Evolutionary conservation across 352 stramenopile species (phyloP), one percentile per base, ranked within the genome.

Genomic region (Pythium scleroteichum): DNA sequence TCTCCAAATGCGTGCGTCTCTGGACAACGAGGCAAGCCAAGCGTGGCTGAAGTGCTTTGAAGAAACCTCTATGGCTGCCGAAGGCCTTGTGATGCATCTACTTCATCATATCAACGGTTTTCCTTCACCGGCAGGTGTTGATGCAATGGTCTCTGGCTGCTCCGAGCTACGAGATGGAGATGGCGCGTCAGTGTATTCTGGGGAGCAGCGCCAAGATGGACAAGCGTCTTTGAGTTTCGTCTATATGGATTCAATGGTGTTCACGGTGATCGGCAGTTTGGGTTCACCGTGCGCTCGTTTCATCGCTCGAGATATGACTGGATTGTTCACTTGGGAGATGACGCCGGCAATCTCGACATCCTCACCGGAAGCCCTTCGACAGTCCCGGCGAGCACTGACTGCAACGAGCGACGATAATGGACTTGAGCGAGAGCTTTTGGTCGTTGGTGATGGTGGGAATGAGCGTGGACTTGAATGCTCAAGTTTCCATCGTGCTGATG

Each of bases 241-340:
- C 27, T 94, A 92, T 47, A 93, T 95, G 84, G 82, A 94, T 53
- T 90, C 84, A 23, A 90, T 95, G 53, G 77, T 95, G 12, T 84
- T 95, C 33, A 94, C 76, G 10, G 82, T 95, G 24, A 76, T 95
- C 5, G 86, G 86, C 13, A 93, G 84, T 41, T 54, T 93, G 10
- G 85, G 93, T 53, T 90, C 86, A 0, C 74, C 79, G 1, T 92
- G 80, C 39, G 82, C 76, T 1, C 77, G 84, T 10, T 91, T 93
- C 29, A 83, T 95, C 42, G 86, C 80, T 24, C 66, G 86, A 33
- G 86, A 95, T 52, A 94, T 95, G 84, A 94, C 86, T 12, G 86
- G 86, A 0, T 57, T 93, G 0, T 95, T 92, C 55, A 89, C 86
- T 19, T 95, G 86, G 86, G 86, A 94, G 45, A 90, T 92, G 49